Conservation (phyloP, 768 basidiomycete species). For the Suillus americanus region DNA sequence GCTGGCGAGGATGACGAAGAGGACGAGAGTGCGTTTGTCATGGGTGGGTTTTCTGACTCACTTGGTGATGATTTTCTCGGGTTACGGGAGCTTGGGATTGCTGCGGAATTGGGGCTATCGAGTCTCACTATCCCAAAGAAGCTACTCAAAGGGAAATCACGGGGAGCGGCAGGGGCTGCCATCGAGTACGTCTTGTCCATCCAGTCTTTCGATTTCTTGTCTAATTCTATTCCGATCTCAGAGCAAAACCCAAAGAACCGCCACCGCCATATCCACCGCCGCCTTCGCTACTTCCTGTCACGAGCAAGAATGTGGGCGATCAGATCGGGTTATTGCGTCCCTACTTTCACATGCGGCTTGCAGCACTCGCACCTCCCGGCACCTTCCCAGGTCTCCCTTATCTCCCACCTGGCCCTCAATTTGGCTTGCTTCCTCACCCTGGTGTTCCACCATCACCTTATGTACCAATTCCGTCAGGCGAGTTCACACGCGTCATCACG, state of each 20-base stretch:
- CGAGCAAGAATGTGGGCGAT: slow-evolving; percentile 58
- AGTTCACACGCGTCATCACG: slow-evolving; percentile 28
- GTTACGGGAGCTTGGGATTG: slow-evolving; percentile 83
- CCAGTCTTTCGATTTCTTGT: background rate
- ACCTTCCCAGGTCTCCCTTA: slow-evolving; percentile 9
- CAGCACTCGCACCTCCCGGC: slow-evolving; percentile 36
- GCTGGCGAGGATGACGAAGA: slow-evolving; percentile 59
- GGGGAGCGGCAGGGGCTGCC: slow-evolving; percentile 36
- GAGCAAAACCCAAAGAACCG: slow-evolving; percentile 68
- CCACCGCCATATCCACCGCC: slow-evolving; percentile 86
- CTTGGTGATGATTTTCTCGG: slow-evolving; percentile 95
- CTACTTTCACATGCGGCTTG: slow-evolving; percentile 66
- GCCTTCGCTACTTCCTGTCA: slow-evolving; percentile 74
- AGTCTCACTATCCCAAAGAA: slow-evolving; percentile 77
- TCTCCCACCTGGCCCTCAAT: slow-evolving; percentile 10
- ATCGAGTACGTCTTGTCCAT: slow-evolving; percentile 46
- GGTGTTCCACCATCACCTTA: slow-evolving; percentile 15
- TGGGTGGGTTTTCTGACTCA: slow-evolving; percentile 86
- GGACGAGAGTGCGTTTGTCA: slow-evolving; percentile 63
- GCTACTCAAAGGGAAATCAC: slow-evolving; percentile 66
- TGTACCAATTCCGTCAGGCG: slow-evolving; percentile 16
- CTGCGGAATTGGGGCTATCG: slow-evolving; percentile 77
- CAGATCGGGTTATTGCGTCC: slow-evolving; percentile 85
- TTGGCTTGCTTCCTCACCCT: slow-evolving; percentile 9
- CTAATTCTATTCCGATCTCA: slow-evolving; percentile 21